Conservation (phyloP, 2,329 filamentous ascomycete genomes). For the Chalara sp. region DNA sequence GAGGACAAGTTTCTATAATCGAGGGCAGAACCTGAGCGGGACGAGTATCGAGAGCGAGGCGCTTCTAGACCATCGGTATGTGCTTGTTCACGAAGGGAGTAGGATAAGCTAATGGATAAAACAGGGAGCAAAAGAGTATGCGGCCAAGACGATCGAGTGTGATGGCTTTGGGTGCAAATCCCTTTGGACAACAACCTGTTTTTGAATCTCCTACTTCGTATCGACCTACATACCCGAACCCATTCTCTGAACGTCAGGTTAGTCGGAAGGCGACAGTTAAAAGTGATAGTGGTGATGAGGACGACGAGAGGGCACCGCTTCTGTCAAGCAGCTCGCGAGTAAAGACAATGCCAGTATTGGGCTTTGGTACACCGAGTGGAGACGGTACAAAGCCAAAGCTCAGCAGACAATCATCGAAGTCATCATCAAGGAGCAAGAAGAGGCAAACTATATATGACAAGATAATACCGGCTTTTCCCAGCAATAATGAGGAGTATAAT, state of each 20-base stretch:
- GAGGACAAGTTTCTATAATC: conserved; percentile 39
- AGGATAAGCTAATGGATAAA: conserved; percentile 8
- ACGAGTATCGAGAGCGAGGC: conserved; percentile 87
- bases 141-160: conserved; percentile 56
- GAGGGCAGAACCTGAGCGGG: conserved; percentile 59
- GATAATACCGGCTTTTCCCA: conserved; percentile 13
- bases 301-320: conserved; percentile 49
- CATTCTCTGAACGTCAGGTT: conserved; percentile 21
- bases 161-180: conserved; percentile 27
- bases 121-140: conserved; percentile 39
- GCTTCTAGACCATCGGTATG: conserved; percentile 77
- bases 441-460: conserved; percentile 24
- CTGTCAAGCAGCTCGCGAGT: conserved; percentile 38
- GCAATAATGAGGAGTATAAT: conserved; percentile 45
- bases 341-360: conserved; percentile 19
- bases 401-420: conserved; percentile 38
- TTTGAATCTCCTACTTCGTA: conserved; percentile 28
- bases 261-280: conserved; percentile 22
- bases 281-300: conserved; percentile 45
- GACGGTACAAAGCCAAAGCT: conserved; percentile 5
- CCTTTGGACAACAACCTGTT: conserved; percentile 26
- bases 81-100: conserved; percentile 2
- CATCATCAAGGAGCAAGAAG: conserved; percentile 35
- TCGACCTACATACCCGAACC: conserved; percentile 26
- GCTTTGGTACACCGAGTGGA: conserved; percentile 11